Conservation (phyloP, 2,329 filamentous ascomycete species). For the Colletotrichum agaves region DNA sequence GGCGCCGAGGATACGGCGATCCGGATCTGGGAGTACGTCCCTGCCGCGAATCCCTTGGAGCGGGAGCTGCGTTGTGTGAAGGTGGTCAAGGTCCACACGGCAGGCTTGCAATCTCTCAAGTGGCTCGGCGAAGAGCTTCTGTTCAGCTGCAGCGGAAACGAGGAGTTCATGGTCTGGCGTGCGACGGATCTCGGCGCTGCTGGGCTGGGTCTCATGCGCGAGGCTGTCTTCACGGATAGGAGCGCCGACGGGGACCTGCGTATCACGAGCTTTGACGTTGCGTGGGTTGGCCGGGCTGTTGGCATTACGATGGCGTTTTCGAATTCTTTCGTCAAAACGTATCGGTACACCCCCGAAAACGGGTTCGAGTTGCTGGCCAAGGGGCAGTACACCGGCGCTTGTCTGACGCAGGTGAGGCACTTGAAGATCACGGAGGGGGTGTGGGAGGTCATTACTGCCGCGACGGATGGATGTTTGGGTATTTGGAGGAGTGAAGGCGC, state of each 20-base stretch:
- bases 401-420: constrained; percentile 74
- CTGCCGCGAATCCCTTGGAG: constrained; percentile 40
- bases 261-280: constrained; percentile 81
- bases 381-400: constrained; percentile 76
- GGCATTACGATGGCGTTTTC: constrained; percentile 81
- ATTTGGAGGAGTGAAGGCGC: constrained; percentile 58
- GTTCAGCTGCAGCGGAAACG: constrained; percentile 86
- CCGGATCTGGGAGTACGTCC: constrained; percentile 71
- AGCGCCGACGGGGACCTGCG: constrained; percentile 73
- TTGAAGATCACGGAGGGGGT: constrained; percentile 46
- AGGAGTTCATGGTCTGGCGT: constrained; percentile 91
- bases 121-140: constrained; percentile 75
- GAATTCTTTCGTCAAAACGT: constrained; percentile 80
- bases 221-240: constrained; percentile 63
- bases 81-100: constrained; percentile 80
- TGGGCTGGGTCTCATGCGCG: constrained; percentile 66
- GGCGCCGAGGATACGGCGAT: constrained; percentile 80
- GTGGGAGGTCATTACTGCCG: constrained; percentile 70
- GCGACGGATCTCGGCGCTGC: constrained; percentile 63
- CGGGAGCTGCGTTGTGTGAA: constrained; percentile 59
- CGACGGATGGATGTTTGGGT: constrained; percentile 83
- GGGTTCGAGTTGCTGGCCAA: constrained; percentile 62
- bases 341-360: constrained; percentile 55
- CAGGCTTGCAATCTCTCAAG: constrained; percentile 82
- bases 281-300: constrained; percentile 51